These are phyloP conservation scores for Scleroderma bovista DNA, from an alignment of 768 basidiomycete species.

Conservation along the genomic window DNA sequence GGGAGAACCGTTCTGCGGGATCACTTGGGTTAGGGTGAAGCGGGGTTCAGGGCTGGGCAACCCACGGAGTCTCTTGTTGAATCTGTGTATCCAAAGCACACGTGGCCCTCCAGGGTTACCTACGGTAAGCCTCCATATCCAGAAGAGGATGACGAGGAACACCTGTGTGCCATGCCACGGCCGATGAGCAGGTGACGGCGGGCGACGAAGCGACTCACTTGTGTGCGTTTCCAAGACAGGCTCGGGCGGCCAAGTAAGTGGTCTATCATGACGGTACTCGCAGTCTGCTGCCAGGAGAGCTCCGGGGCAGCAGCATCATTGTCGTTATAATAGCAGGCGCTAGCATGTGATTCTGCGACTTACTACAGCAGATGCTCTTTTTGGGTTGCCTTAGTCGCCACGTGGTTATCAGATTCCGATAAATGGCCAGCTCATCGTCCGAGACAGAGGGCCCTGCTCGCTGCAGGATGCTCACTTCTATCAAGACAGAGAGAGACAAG, in stretches of 20 bases:
- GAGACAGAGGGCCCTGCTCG: too few relatives aligned
- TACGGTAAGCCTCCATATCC: slow-evolving; percentile 73
- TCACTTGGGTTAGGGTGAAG: neutral
- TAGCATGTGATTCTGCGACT: slow-evolving; percentile 33
- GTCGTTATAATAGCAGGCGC: neutral
- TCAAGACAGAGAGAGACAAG: slow-evolving; percentile 39
- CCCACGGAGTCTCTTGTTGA: slow-evolving; percentile 60
- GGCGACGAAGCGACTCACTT: slow-evolving; percentile 39
- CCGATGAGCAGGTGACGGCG: neutral
- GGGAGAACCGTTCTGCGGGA: slow-evolving; percentile 70
- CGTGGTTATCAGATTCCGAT: slow-evolving; percentile 1
- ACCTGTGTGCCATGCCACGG: slow-evolving; percentile 48
- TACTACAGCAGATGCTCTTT: slow-evolving; percentile 14
- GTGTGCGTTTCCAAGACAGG: slow-evolving; percentile 84
- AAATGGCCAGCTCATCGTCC: too few relatives aligned
- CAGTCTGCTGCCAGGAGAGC: neutral
- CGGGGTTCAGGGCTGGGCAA: neutral
- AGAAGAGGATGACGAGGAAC: slow-evolving; percentile 86
- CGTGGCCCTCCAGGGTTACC: slow-evolving; percentile 63
- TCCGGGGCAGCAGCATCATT: neutral
- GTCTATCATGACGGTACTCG: slow-evolving; percentile 72
- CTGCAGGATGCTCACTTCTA: slow-evolving; percentile 34
- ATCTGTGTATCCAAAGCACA: slow-evolving; percentile 53
- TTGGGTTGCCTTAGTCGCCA: slow-evolving; percentile 4
- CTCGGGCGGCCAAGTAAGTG: slow-evolving; percentile 85